Conservation (phyloP, 2,329 filamentous ascomycete species). For the Arthrobotrys conoides region DNA sequence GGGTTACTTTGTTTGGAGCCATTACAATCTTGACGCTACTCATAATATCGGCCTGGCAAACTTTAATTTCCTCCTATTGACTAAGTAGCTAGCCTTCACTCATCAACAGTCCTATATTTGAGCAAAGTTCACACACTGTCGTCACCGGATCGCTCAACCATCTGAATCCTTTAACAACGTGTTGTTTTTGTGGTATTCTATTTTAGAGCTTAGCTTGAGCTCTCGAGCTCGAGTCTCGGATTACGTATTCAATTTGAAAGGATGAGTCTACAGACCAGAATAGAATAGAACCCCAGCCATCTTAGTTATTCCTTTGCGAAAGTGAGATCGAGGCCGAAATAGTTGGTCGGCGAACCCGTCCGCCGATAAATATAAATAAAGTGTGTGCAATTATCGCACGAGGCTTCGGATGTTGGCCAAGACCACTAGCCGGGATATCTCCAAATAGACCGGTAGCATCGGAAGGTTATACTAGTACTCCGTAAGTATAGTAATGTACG, state of each 20-base stretch:
- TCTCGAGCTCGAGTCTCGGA: constrained; percentile 2
- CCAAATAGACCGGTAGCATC: constrained; percentile 25
- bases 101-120: too few relatives aligned
- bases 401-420: background rate
- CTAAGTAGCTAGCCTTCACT: too few relatives aligned
- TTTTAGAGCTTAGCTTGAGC: background rate
- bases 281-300: background rate
- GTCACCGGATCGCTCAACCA: too few relatives aligned
- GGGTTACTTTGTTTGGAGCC: too few relatives aligned
- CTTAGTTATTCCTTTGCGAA: background rate
- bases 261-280: background rate
- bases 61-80: too few relatives aligned
- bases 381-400: background rate
- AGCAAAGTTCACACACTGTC: too few relatives aligned
- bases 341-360: constrained; percentile 20
- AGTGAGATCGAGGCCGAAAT: too few relatives aligned
- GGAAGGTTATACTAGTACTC: background rate
- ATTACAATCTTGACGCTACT: too few relatives aligned
- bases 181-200: constrained; percentile 24
- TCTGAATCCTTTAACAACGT: background rate
- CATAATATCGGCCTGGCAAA: too few relatives aligned
- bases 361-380: background rate
- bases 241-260: constrained; percentile 16
- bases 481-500: too few relatives aligned
- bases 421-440: constrained; percentile 16